phyloP scores from a whole-genome alignment of 1,139 yeast species.

The Geotrichum australiense region DNA sequence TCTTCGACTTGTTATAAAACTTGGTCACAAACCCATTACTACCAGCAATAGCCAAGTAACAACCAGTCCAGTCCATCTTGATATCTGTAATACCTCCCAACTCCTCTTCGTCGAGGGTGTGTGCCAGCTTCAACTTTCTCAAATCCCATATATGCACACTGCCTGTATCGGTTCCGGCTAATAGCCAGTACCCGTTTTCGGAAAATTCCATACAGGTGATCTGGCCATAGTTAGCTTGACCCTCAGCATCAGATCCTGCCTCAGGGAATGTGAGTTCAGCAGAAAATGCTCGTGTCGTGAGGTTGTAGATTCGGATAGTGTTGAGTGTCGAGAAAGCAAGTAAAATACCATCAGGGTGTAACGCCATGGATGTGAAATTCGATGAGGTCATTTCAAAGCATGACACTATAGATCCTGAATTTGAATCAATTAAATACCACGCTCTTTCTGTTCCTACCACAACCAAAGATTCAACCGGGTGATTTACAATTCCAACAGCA shows the following conservation, averaged over 20 bases:
- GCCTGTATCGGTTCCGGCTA: conserved; percentile 27
- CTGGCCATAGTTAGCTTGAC: no score
- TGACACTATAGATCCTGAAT: conserved; percentile 1
- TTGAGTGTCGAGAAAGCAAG: conserved; percentile 43
- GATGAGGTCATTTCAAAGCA: not conserved
- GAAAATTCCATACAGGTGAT: conserved; percentile 48
- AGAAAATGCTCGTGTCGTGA: conserved; percentile 36
- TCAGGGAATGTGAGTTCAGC: conserved; percentile 34
- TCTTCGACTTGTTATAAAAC: conserved; percentile 3
- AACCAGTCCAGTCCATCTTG: conserved; percentile 1
- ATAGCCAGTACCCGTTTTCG: conserved; percentile 65
- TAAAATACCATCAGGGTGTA: conserved; percentile 64
- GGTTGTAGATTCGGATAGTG: conserved; percentile 40
- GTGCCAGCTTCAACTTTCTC: conserved; percentile 22
- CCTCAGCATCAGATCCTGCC: conserved; percentile 22
- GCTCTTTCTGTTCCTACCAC: conserved; percentile 4
- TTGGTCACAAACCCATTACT: not conserved
- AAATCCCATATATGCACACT: conserved; percentile 24
- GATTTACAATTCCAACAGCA: conserved; percentile 6
- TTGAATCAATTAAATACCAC: conserved; percentile 2
- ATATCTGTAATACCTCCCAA: conserved; percentile 11
- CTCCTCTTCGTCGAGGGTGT: conserved; percentile 2
- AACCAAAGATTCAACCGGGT: conserved; percentile 9
- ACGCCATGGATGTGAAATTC: conserved; percentile 19
- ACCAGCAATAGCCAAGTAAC: not conserved